phyloP scores from a whole-genome alignment of 768 basidiomycete species.

The Lactifluus pinguis region DNA sequence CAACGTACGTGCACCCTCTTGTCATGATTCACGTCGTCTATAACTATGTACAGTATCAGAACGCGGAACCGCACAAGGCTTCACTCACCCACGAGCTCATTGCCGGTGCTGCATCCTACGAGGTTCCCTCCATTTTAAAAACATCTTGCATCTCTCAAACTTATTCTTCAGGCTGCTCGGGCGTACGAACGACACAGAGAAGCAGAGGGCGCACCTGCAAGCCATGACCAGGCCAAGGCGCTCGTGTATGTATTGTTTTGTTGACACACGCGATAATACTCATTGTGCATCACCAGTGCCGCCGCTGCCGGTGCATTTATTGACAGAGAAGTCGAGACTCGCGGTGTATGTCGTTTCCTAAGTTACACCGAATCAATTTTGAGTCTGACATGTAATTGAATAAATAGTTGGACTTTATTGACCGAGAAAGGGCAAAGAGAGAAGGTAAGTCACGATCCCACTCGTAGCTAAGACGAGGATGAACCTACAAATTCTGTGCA shows the following conservation, averaged over 20 bases:
- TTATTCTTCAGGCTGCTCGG: neutral
- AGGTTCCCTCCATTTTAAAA: neutral
- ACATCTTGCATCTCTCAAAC: neutral
- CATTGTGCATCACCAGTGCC: constrained; percentile 30
- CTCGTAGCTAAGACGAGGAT: neutral
- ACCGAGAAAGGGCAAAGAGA: neutral
- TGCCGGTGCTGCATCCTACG: neutral
- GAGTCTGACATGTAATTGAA: neutral
- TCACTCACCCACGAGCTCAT: neutral
- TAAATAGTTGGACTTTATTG: neutral
- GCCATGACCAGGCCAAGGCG: neutral
- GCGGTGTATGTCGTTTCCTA: constrained; percentile 31
- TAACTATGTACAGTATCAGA: neutral
- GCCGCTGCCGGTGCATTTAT: constrained; percentile 46
- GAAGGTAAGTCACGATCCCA: neutral
- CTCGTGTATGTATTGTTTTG: neutral
- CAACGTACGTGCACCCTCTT: neutral
- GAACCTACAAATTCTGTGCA: neutral
- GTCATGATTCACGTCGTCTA: neutral
- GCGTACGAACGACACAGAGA: neutral
- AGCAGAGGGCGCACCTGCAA: neutral
- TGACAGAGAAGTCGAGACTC: constrained; percentile 46
- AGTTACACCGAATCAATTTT: neutral
- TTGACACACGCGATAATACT: neutral
- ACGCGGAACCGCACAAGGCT: neutral